Evolutionary conservation across 2,329 filamentous ascomycete species (phyloP).

Genomic region (Seiridium unicorne): DNA sequence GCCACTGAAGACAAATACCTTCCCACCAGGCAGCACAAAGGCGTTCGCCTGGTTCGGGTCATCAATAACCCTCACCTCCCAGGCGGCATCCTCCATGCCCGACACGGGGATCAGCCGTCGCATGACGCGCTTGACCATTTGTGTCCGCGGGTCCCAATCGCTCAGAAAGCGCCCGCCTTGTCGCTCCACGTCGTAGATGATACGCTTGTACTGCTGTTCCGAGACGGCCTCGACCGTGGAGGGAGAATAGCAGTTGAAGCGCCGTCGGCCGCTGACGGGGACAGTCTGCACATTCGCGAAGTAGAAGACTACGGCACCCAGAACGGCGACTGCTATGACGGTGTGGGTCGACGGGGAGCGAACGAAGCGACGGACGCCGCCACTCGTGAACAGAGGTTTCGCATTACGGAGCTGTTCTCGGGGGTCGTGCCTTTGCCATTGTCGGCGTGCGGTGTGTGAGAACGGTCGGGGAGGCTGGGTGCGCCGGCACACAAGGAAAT

Average conservation of each 20-base stretch:
- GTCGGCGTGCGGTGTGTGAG: constrained; percentile 10
- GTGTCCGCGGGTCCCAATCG: constrained; percentile 54
- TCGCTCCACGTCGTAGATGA: constrained; percentile 53
- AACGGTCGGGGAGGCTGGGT: constrained; percentile 10
- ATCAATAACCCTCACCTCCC: constrained; percentile 77
- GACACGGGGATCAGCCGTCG: constrained; percentile 64
- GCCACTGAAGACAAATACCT: constrained; percentile 77
- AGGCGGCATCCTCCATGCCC: constrained; percentile 56
- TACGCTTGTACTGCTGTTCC: constrained; percentile 52
- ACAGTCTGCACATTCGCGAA: constrained; percentile 69
- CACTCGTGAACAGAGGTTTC: constrained; percentile 36
- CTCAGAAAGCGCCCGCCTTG: constrained; percentile 56
- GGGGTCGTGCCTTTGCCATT: constrained; percentile 12
- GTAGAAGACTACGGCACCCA: constrained; percentile 58
- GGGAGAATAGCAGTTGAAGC: constrained; percentile 69
- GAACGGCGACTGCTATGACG: constrained; percentile 37
- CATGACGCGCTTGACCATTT: constrained; percentile 63
- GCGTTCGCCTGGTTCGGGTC: constrained; percentile 64
- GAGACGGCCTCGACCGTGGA: constrained; percentile 52
- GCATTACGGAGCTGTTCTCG: constrained; percentile 25
- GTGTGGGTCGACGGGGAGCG: constrained; percentile 36
- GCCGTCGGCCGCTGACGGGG: constrained; percentile 66
- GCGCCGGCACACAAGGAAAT: neutral
- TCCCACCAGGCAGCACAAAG: constrained; percentile 75
- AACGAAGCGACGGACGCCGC: constrained; percentile 28